Evolutionary conservation across 768 basidiomycete genomes (phyloP), one percentile per base, ranked within the genome.

Genomic region (Psilocybe tampanensis): DNA sequence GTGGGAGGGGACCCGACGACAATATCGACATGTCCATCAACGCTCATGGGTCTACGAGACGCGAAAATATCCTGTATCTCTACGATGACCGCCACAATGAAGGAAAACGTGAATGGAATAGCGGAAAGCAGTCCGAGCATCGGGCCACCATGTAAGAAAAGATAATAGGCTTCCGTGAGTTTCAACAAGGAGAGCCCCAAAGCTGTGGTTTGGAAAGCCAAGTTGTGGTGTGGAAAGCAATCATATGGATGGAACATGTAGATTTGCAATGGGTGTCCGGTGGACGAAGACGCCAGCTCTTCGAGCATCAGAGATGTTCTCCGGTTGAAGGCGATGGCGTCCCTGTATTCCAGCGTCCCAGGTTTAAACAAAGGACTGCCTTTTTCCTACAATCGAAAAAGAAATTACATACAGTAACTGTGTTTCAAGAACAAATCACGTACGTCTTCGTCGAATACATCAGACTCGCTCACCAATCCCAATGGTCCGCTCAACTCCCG

Each of bases 1-100:
- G 60, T 64, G 15, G 70, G 69, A 6, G 69, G 54, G 2, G 57
- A 39, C 2, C 68, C 68, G 19, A 63, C 49, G n/a, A 68, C 29
- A 23, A 69, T 60, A 33, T 70, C 68, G 3, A 66, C 4, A 12
- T 41, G 24, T 0, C 59, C 56, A 26, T 50, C 47, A 3, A 49
- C 54, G 43, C 52, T 39, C 33, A 60, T 53, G 7, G 59, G 52
- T 21, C 36, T 54, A 12, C 51, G 49, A 1, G 62, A 22, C 19
- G 59, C 57, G 8, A 21, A 39, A 12, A 56, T 26, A 8, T 69
- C 52, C 22, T 47, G 54, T 18, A 55, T 33, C 7, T 50, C 62
- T 17, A 52, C 24, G 50, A 60, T 66, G 0, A 44, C 6, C 52
- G 62, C 63, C 36, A 39, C n/a, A 13, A 39, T 15, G 4, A 39